These are phyloP conservation scores for Barnettozyma populi DNA, from an alignment of 805 yeast species.

Conservation along the genomic window DNA sequence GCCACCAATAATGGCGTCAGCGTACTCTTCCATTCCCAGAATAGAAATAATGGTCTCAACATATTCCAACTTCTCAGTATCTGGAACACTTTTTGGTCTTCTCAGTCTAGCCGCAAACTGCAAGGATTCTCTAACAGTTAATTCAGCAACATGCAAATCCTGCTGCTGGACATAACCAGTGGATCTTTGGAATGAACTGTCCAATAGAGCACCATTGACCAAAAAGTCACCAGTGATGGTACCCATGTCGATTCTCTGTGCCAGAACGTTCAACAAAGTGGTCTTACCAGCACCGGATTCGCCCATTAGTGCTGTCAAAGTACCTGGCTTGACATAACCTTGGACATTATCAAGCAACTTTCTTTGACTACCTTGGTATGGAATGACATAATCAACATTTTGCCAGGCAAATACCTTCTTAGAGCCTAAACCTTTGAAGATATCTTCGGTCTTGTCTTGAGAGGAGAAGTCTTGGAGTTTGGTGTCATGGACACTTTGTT, in stretches of 20 bases:
- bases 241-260: conserved; percentile 51
- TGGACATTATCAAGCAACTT: conserved; percentile 20
- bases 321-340: conserved; percentile 23
- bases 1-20: conserved; percentile 66
- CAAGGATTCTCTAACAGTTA: conserved; percentile 64
- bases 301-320: conserved; percentile 64
- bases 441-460: conserved; percentile 6
- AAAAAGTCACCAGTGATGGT: conserved; percentile 24
- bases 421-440: conserved; percentile 25
- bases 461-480: conserved; percentile 1
- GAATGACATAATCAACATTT: conserved; percentile 30
- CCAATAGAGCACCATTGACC: conserved; percentile 54
- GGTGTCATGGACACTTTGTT: conserved; percentile 7
- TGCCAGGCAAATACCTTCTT: conserved; percentile 29
- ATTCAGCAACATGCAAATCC: conserved; percentile 47
- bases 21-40: conserved; percentile 53
- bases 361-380: conserved; percentile 31
- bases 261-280: conserved; percentile 10
- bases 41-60: conserved; percentile 58
- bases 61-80: conserved; percentile 50
- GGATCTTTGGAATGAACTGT: conserved; percentile 52
- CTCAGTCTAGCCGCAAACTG: conserved; percentile 59
- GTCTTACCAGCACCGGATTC: conserved; percentile 22
- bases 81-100: conserved; percentile 48
- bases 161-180: conserved; percentile 44